Evolutionary conservation across 2,329 filamentous ascomycete species (phyloP), one percentile per base, ranked within the genome.

Genomic region (Microdochium trichocladiopsis): DNA sequence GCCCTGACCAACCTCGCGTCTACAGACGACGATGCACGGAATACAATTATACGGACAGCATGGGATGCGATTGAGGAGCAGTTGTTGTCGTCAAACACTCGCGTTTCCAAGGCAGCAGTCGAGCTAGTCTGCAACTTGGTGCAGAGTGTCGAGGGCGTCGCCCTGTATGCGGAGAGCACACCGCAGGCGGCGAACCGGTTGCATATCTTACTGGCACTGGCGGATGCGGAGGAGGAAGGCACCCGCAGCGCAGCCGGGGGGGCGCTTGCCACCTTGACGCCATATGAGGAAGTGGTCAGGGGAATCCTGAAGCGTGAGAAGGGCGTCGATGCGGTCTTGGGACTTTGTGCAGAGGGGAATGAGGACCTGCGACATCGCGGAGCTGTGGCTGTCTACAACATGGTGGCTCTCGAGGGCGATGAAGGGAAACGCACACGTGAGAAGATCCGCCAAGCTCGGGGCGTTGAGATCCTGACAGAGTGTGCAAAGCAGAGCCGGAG

Each of bases 1-100:
- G 93, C 94, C 0, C 80, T 99, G 33, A 97, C 94, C 0, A 99
- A 99, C 61, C 80, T 99, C 8, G 94, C 93, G 0, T 95, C 90
- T 0, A 81, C 86, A 12, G 86, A 92, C 51, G 79, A 86, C 31
- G 80, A 83, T 5, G 78, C 81, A 5, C 80, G 86, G 47, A 75
- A 79, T 33, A 75, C 79, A 16, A 92, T 96, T 49, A 83, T 96
- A 33, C 83, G 87, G 10, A 74, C 80, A 3, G 83, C 86, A 1
- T 95, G 90, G 82, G 66, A 83, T 1, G 82, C 83, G 21, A 78
- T 96, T 45, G 94, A 97, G 66, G 90, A 96, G 58, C 80, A 92
- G 18, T 74, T 97, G 1, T 79, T 97, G 1, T 87, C 84, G 14
- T 80, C 82, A 47, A 94, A 96, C 65, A 70, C 76, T 1, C 78